A percentile compares a stretch with the other conserved stretches of the same genome.
phyloP scores from a whole-genome alignment of 495 filamentous ascomycete genomes.

The Clavariopsis aquatica region DNA sequence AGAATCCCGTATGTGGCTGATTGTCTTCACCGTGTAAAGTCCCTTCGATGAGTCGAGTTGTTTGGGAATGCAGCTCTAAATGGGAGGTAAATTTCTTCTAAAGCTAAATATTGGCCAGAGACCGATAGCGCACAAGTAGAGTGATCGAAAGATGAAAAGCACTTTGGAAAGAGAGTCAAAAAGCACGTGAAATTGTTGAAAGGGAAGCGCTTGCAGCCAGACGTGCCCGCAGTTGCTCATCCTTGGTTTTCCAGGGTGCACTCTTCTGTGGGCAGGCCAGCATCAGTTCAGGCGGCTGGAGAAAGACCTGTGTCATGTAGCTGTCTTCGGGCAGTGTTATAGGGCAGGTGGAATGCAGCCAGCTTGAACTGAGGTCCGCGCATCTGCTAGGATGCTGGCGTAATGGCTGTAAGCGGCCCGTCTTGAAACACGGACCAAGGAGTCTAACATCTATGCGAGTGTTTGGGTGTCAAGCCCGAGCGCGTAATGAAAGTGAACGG shows the following conservation, averaged over 20 bases:
- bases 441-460: no score
- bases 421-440: no score
- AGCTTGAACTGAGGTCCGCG: conserved; percentile 58
- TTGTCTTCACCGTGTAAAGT: no score
- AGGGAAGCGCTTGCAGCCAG: conserved; percentile 70
- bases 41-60: no score
- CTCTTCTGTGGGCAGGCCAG: conserved; percentile 58
- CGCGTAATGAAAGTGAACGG: no score
- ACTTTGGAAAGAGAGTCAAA: conserved; percentile 75
- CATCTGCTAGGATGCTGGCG: conserved; percentile 62
- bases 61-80: no score
- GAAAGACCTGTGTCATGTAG: conserved; percentile 61
- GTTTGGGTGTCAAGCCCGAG: no score
- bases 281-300: conserved; percentile 61
- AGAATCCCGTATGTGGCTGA: no score
- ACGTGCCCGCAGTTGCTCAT: conserved; percentile 48
- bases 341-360: conserved; percentile 54
- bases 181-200: conserved; percentile 76
- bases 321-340: conserved; percentile 62
- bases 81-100: no score
- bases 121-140: conserved; percentile 75
- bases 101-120: no score
- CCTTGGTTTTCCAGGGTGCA: conserved; percentile 56
- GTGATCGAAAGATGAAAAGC: conserved; percentile 73
- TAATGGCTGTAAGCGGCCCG: conserved; percentile 63